Evolutionary conservation across 305 asterid species (phyloP).

Genomic region (Fraxinus paxiana): DNA sequence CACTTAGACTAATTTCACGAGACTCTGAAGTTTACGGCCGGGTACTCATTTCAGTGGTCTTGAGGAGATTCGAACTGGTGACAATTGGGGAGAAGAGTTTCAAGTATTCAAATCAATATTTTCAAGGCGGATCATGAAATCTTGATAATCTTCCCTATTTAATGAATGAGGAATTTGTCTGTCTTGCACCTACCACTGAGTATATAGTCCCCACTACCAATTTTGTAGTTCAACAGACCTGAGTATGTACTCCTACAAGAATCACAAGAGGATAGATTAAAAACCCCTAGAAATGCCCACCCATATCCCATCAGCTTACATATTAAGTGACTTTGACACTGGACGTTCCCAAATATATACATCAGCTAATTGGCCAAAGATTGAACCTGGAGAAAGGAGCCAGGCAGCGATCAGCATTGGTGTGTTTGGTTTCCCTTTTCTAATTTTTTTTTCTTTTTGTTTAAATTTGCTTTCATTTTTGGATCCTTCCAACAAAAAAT

Average conservation of each 20-base stretch:
- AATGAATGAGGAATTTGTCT: neutral
- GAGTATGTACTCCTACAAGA: neutral
- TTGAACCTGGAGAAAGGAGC: neutral
- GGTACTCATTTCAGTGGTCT: too few relatives aligned
- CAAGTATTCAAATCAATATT: neutral
- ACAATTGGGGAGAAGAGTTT: too few relatives aligned
- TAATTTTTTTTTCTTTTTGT: neutral
- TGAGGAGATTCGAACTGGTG: too few relatives aligned
- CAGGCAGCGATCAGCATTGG: neutral
- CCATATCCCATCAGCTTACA: neutral
- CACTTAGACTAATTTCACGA: too few relatives aligned
- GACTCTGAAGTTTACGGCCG: too few relatives aligned
- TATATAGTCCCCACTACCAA: neutral
- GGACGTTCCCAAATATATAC: neutral
- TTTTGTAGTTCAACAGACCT: neutral
- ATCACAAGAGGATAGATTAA: neutral
- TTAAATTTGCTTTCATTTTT: neutral
- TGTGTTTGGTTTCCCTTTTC: neutral
- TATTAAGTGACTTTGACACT: neutral
- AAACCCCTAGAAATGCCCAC: neutral
- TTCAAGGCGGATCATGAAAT: neutral
- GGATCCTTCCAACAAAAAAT: neutral
- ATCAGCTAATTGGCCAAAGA: neutral
- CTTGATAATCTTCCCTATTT: neutral
- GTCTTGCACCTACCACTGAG: neutral